These are phyloP conservation scores for Brassica carinata DNA, from an alignment of 345 rosid species.

Conservation along the genomic window DNA sequence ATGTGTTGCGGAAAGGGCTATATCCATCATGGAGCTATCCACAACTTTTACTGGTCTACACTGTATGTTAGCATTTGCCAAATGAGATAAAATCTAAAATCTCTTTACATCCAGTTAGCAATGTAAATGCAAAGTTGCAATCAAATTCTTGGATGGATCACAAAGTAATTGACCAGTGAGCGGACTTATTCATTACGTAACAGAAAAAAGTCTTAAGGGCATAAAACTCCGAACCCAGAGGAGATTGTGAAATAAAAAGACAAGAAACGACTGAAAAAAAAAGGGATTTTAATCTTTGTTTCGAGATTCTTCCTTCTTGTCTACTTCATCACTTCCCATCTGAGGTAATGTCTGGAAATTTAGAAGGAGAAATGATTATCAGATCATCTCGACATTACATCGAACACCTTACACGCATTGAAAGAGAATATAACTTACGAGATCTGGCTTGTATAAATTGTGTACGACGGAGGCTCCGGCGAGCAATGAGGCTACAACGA, in stretches of 20 bases:
- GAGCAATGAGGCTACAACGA: constrained; percentile 66
- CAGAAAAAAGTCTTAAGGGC: neutral
- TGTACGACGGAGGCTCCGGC: constrained; percentile 77
- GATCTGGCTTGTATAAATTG: constrained; percentile 64
- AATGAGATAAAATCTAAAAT: no score
- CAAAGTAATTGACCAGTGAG: neutral
- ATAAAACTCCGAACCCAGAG: constrained; percentile 1
- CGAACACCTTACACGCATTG: constrained; percentile 43
- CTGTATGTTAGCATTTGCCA: no score
- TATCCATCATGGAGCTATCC: neutral
- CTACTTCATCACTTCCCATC: constrained; percentile 38
- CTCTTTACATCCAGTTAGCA: neutral
- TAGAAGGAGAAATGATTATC: neutral
- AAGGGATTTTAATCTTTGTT: neutral
- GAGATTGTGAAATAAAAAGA: neutral
- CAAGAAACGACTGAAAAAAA: neutral
- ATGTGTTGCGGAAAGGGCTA: constrained; percentile 7
- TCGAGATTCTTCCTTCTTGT: constrained; percentile 11
- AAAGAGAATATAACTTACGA: constrained; percentile 38
- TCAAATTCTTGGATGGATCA: neutral
- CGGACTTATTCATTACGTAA: neutral
- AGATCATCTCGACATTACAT: constrained; percentile 41
- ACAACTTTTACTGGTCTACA: no score
- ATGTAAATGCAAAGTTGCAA: constrained; percentile 9
- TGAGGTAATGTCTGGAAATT: constrained; percentile 52